Percentiles rank a stretch among this genome's conserved stretches.
Evolutionary conservation across 257 asterid species (phyloP).

Genomic region (Forsythia suspensa): DNA sequence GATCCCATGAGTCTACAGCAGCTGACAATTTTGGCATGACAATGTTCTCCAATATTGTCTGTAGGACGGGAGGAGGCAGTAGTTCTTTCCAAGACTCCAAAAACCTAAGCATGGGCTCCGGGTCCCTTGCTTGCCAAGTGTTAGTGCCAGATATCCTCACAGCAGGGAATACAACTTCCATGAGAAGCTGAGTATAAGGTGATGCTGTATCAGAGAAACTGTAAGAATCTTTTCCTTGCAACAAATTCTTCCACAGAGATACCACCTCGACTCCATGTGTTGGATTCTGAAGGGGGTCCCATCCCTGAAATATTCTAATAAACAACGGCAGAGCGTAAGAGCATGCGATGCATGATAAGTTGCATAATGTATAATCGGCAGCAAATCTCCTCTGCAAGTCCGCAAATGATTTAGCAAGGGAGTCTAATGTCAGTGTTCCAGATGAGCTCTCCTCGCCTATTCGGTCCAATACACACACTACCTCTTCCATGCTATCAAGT

Average conservation of each 20-base stretch:
- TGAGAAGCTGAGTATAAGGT: slow-evolving; percentile 73
- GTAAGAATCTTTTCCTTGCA: slow-evolving; percentile 53
- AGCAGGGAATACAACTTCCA: slow-evolving; percentile 94
- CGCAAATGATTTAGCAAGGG: slow-evolving; percentile 62
- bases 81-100: slow-evolving; percentile 86
- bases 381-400: slow-evolving; percentile 58
- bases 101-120: slow-evolving; percentile 85
- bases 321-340: slow-evolving; percentile 81
- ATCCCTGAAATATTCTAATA: slow-evolving; percentile 80
- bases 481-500: slow-evolving; percentile 64
- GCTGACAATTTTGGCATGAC: slow-evolving; percentile 70
- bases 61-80: slow-evolving; percentile 62
- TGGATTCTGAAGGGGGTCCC: slow-evolving; percentile 95
- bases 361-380: slow-evolving; percentile 70
- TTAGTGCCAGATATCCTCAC: slow-evolving; percentile 91
- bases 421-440: slow-evolving; percentile 66
- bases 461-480: slow-evolving; percentile 49
- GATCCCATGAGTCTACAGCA: slow-evolving; percentile 94
- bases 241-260: slow-evolving; percentile 66
- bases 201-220: slow-evolving; percentile 52
- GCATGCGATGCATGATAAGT: slow-evolving; percentile 81
- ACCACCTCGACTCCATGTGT: slow-evolving; percentile 69
- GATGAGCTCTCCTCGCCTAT: slow-evolving; percentile 57
- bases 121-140: slow-evolving; percentile 89
- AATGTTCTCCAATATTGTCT: slow-evolving; percentile 58